A percentile compares a stretch with the other conserved stretches of the same genome.
Evolutionary conservation across 164 flowering plant genomes (phyloP).

Genomic region (Nymphaea thermarum): DNA sequence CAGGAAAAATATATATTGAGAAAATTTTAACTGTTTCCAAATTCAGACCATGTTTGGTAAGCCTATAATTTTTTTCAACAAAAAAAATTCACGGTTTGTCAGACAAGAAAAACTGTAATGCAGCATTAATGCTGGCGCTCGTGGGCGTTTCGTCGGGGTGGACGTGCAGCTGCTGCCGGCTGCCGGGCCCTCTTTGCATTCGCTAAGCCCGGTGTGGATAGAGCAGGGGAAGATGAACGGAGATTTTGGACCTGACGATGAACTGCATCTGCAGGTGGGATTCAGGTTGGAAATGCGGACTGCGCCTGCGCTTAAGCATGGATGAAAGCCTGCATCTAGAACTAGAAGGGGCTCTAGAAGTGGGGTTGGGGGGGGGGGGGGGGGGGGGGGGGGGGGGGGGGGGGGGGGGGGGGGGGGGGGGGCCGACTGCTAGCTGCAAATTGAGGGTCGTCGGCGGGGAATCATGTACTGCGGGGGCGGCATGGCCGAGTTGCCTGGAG

Average conservation of each 20-base stretch:
- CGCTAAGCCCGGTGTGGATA: slow-evolving; percentile 31
- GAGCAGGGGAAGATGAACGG: slow-evolving; percentile 29
- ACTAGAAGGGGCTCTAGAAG: slow-evolving; percentile 27
- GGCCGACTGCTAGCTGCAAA: slow-evolving; percentile 16
- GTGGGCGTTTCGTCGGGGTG: slow-evolving; percentile 40
- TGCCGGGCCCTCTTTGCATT: slow-evolving; percentile 36
- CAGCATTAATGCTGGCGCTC: slow-evolving; percentile 24
- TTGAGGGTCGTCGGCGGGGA: not conserved
- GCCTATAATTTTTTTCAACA: too few relatives aligned
- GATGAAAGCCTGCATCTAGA: slow-evolving; percentile 17
- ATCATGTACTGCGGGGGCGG: slow-evolving; percentile 21
- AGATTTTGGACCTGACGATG: slow-evolving; percentile 22
- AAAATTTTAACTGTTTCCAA: too few relatives aligned
- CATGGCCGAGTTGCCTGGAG: slow-evolving; percentile 27
- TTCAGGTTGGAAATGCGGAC: slow-evolving; percentile 20
- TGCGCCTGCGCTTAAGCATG: slow-evolving; percentile 8
- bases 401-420: slow-evolving; percentile 16
- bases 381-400: slow-evolving; percentile 12
- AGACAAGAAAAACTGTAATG: slow-evolving; percentile 22
- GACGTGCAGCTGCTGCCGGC: slow-evolving; percentile 57
- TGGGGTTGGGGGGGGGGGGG: slow-evolving; percentile 18
- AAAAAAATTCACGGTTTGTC: too few relatives aligned
- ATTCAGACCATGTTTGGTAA: too few relatives aligned
- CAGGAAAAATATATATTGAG: too few relatives aligned
- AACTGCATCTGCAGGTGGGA: slow-evolving; percentile 9